These are phyloP conservation scores for Acacia crassicarpa DNA, from an alignment of 306 rosid genomes.

Conservation along the genomic window DNA sequence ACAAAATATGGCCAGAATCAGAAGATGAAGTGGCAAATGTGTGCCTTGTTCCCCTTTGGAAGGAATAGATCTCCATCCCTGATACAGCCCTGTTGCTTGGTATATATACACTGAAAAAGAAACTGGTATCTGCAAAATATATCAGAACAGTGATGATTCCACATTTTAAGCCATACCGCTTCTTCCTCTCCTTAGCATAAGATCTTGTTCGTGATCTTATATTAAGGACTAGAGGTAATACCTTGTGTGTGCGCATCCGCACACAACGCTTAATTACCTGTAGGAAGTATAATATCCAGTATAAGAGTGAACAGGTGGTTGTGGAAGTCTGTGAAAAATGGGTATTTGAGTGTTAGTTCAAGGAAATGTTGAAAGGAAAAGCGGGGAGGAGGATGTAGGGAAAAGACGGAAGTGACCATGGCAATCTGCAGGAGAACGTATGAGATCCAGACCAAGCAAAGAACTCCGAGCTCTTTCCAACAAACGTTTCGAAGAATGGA, in stretches of 20 bases:
- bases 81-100: slow-evolving; percentile 62
- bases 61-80: slow-evolving; percentile 48
- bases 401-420: slow-evolving; percentile 41
- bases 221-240: too few species aligned
- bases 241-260: not conserved
- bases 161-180: not conserved
- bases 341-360: not conserved
- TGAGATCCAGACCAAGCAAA: slow-evolving; percentile 70
- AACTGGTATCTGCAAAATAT: slow-evolving; percentile 59
- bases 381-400: not conserved
- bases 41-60: slow-evolving; percentile 50
- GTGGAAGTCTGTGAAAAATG: slow-evolving; percentile 46
- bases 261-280: slow-evolving; percentile 46
- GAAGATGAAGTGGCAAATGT: slow-evolving; percentile 51
- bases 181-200: not conserved
- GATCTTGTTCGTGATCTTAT: too few species aligned
- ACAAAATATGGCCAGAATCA: slow-evolving; percentile 44
- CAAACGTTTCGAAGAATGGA: slow-evolving; percentile 49
- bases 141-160: not conserved
- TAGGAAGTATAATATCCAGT: slow-evolving; percentile 60
- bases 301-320: slow-evolving; percentile 53
- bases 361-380: slow-evolving; percentile 5
- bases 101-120: slow-evolving; percentile 59
- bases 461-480: slow-evolving; percentile 77
- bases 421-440: slow-evolving; percentile 60